Conservation (phyloP, 2,329 filamentous ascomycete genomes). For the Aspergillus sp. region DNA sequence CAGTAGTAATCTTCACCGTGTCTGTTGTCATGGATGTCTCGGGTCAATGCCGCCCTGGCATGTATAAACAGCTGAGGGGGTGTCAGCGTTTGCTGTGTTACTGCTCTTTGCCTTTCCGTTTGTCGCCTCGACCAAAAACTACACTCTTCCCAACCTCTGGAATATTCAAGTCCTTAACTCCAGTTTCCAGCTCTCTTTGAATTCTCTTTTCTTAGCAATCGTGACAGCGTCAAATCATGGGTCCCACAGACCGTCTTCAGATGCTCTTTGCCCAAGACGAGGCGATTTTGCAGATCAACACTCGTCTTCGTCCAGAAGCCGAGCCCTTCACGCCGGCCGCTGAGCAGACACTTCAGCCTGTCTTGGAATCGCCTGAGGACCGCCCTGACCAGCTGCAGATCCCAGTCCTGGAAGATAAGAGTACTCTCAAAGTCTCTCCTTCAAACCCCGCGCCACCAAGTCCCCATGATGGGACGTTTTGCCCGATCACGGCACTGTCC, state of each 20-base stretch:
- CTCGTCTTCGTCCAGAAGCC: slow-evolving; percentile 18
- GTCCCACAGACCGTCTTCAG: slow-evolving; percentile 29
- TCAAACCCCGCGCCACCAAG: background rate
- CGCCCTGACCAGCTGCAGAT: background rate
- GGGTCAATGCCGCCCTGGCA: background rate
- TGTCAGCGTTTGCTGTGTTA: background rate
- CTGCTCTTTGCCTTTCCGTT: background rate
- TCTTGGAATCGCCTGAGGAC: background rate
- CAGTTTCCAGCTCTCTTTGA: background rate
- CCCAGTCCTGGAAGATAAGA: background rate
- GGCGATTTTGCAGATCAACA: slow-evolving; percentile 29
- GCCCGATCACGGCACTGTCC: slow-evolving; percentile 43
- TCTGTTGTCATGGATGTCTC: background rate
- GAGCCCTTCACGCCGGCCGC: background rate
- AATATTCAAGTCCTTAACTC: background rate
- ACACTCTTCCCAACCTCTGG: background rate
- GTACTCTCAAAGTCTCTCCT: background rate
- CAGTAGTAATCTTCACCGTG: background rate
- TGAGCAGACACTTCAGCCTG: background rate
- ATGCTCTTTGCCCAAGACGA: slow-evolving; percentile 36
- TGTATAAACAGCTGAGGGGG: background rate
- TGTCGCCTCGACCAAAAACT: background rate
- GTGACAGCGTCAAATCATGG: slow-evolving; percentile 24
- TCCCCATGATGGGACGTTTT: slow-evolving; percentile 38
- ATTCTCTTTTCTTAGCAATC: background rate